These are phyloP conservation scores for Russula lepida DNA, from an alignment of 768 basidiomycete species.

Conservation along the genomic window DNA sequence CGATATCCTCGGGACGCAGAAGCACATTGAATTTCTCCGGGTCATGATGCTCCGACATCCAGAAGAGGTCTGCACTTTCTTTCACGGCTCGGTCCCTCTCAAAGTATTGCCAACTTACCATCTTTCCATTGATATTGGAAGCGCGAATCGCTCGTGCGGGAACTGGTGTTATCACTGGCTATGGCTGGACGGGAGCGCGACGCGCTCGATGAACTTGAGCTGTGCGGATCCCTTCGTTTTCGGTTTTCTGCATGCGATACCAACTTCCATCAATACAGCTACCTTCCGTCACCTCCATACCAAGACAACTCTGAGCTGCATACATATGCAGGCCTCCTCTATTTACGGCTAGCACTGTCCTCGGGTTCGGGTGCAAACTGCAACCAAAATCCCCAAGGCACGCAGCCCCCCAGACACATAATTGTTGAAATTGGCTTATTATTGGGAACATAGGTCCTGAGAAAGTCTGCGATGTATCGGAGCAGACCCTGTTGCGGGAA, in stretches of 20 bases:
- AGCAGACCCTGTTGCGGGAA: slow-evolving; percentile 37
- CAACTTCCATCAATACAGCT: slow-evolving; percentile 37
- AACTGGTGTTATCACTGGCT: slow-evolving; percentile 64
- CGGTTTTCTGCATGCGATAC: background rate
- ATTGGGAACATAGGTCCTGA: background rate
- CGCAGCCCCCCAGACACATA: background rate
- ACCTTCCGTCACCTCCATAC: slow-evolving; percentile 82
- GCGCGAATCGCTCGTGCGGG: slow-evolving; percentile 69
- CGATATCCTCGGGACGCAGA: slow-evolving; percentile 21
- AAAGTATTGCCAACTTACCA: background rate
- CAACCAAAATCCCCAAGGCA: slow-evolving; percentile 5
- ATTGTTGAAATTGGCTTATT: background rate
- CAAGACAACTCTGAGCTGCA: slow-evolving; percentile 75
- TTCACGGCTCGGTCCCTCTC: background rate
- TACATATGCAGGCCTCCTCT: slow-evolving; percentile 72
- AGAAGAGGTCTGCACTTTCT: slow-evolving; percentile 47
- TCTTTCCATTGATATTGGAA: slow-evolving; percentile 25
- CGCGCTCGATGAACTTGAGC: slow-evolving; percentile 78
- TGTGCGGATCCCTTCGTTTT: slow-evolving; percentile 42
- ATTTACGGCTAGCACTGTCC: slow-evolving; percentile 51
- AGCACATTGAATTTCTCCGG: slow-evolving; percentile 52
- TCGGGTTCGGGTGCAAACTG: background rate
- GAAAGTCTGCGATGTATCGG: slow-evolving; percentile 11
- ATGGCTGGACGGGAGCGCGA: slow-evolving; percentile 46
- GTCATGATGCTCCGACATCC: slow-evolving; percentile 63